Percentiles rank a stretch among this genome's conserved stretches.
phyloP scores from a whole-genome alignment of 2,329 filamentous ascomycete genomes.

The Trichoderma lentiforme region DNA sequence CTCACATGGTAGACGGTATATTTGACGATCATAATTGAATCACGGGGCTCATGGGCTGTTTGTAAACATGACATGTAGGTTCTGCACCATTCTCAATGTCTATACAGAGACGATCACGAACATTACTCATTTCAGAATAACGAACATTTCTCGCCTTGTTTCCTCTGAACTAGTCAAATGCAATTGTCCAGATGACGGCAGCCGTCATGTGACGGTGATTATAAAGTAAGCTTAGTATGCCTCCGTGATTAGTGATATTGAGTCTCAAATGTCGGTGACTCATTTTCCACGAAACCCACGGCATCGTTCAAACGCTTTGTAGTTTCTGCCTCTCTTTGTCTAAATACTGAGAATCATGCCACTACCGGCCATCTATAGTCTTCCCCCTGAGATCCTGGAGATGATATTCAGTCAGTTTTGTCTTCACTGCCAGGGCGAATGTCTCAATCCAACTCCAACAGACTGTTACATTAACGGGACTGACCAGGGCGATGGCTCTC shows the following conservation, averaged over 20 bases:
- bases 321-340: background rate
- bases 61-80: rapidly evolving
- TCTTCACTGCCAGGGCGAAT: background rate
- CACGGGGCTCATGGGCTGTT: too few relatives aligned
- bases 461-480: background rate
- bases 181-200: too few relatives aligned
- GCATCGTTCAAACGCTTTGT: background rate
- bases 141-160: too few relatives aligned
- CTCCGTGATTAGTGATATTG: background rate
- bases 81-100: too few relatives aligned
- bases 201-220: background rate
- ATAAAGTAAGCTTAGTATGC: rapidly evolving
- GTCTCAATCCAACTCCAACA: background rate
- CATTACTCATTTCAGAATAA: too few relatives aligned
- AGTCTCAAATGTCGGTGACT: background rate
- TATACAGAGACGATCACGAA: too few relatives aligned
- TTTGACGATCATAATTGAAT: too few relatives aligned
- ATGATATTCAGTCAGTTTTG: background rate
- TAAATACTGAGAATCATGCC: background rate
- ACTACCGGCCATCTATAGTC: background rate
- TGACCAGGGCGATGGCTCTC: background rate
- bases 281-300: background rate
- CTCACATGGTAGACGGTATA: too few relatives aligned
- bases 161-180: too few relatives aligned
- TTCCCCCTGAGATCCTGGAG: background rate